Evolutionary conservation across 257 asterid species (phyloP).

Genomic region (Nicotiana benthamiana): DNA sequence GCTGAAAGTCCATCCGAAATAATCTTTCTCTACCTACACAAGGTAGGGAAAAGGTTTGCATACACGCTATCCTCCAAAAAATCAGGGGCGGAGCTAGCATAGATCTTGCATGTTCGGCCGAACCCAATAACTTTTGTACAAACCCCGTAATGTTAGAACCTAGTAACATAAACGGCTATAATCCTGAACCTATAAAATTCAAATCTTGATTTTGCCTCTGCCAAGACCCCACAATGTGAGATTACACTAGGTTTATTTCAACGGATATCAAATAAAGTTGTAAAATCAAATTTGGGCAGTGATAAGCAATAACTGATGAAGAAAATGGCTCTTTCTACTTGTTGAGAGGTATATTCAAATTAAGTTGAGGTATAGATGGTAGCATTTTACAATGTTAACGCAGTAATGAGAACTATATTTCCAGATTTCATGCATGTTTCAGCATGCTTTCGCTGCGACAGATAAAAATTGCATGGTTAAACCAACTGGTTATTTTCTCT

Average conservation of each 20-base stretch:
- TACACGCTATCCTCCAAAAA: no score
- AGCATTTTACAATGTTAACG: background rate
- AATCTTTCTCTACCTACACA: no score
- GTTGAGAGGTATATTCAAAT: background rate
- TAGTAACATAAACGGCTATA: no score
- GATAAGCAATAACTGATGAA: background rate
- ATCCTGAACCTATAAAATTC: no score
- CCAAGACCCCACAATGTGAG: no score
- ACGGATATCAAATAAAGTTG: background rate
- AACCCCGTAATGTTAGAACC: no score
- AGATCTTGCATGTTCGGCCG: no score
- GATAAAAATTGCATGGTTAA: background rate
- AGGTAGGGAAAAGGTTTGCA: no score
- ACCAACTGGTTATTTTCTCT: background rate
- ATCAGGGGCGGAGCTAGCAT: no score
- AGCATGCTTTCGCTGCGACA: background rate
- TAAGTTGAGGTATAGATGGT: background rate
- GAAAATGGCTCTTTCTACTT: background rate
- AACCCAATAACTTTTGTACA: no score
- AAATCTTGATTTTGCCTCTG: no score
- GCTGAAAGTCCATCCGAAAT: accelerated
- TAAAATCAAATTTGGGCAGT: background rate
- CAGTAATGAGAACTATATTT: background rate
- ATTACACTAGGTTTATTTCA: background rate
- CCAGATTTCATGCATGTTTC: background rate